A percentile compares a stretch with the other conserved stretches of the same genome.
These are phyloP conservation scores for Pseudotulostoma volvatum DNA, from an alignment of 495 filamentous ascomycete genomes.

Conservation along the genomic window DNA sequence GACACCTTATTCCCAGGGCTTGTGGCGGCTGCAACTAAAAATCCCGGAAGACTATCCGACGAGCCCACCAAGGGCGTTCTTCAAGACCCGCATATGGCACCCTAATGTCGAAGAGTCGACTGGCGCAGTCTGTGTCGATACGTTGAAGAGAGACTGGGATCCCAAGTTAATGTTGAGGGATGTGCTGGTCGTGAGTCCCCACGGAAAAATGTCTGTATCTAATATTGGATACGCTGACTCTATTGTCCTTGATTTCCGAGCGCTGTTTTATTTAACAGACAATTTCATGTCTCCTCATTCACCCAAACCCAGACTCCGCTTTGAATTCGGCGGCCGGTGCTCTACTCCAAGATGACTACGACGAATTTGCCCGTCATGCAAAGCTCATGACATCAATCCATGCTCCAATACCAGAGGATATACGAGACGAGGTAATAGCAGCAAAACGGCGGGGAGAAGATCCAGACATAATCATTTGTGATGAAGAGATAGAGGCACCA, in stretches of 20 bases:
- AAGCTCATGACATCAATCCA: slow-evolving; percentile 53
- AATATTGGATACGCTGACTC: no score
- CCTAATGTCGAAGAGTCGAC: slow-evolving; percentile 54
- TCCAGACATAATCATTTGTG: slow-evolving; percentile 9
- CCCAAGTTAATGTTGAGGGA: slow-evolving; percentile 42
- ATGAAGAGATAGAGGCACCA: slow-evolving; percentile 3
- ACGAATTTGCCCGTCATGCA: slow-evolving; percentile 42
- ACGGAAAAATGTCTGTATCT: background rate
- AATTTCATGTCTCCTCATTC: slow-evolving; percentile 54
- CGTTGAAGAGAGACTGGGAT: slow-evolving; percentile 54
- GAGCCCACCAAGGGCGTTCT: slow-evolving; percentile 48
- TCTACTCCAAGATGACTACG: slow-evolving; percentile 46
- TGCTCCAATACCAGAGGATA: slow-evolving; percentile 33
- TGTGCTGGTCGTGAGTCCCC: slow-evolving; percentile 38
- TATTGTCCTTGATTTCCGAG: no score
- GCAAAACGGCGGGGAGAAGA: slow-evolving; percentile 47
- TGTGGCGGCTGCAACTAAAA: slow-evolving; percentile 45
- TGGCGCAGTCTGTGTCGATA: slow-evolving; percentile 56
- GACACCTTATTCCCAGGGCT: slow-evolving; percentile 43
- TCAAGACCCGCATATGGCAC: slow-evolving; percentile 55
- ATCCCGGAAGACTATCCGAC: slow-evolving; percentile 50
- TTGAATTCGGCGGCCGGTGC: slow-evolving; percentile 49
- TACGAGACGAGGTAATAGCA: slow-evolving; percentile 30
- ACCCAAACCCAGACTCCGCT: slow-evolving; percentile 55
- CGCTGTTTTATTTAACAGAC: no score